Conservation (phyloP, 2,329 filamentous ascomycete species). For the Cladophialophora psammophila region DNA sequence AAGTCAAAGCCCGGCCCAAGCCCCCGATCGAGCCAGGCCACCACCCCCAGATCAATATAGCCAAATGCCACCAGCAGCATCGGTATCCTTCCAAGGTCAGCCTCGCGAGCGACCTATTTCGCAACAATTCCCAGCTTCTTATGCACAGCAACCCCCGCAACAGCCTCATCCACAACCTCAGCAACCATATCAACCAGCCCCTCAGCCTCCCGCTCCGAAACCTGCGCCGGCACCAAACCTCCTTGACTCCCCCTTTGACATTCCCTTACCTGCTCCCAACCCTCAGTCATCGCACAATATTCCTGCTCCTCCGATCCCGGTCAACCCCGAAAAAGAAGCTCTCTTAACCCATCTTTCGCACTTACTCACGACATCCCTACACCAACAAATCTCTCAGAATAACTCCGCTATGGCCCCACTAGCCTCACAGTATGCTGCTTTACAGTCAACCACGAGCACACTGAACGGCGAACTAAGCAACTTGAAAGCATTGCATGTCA, state of each 20-base stretch:
- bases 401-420: slow-evolving; percentile 76
- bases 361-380: slow-evolving; percentile 72
- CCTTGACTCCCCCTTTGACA: slow-evolving; percentile 68
- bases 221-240: slow-evolving; percentile 60
- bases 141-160: slow-evolving; percentile 14
- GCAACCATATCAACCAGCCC: slow-evolving; percentile 41
- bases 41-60: slow-evolving; percentile 13
- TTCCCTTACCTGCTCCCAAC: slow-evolving; percentile 59
- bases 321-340: slow-evolving; percentile 93
- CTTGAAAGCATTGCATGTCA: slow-evolving; percentile 72
- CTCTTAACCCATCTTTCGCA: slow-evolving; percentile 78
- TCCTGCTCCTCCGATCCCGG: slow-evolving; percentile 84
- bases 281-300: slow-evolving; percentile 59
- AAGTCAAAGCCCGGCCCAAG: slow-evolving; percentile 15
- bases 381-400: slow-evolving; percentile 74
- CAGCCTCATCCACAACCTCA: slow-evolving; percentile 35
- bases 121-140: slow-evolving; percentile 19
- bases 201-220: slow-evolving; percentile 33
- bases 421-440: slow-evolving; percentile 77
- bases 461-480: slow-evolving; percentile 77
- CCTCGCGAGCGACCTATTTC: slow-evolving; percentile 12
- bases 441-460: slow-evolving; percentile 71
- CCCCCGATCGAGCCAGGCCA: slow-evolving; percentile 16
- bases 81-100: slow-evolving; percentile 1
- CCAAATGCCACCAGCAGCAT: background rate